Percentiles rank a stretch among this genome's conserved stretches.
Evolutionary conservation across 176 grass and related monocot species (phyloP).

Genomic region (Puya raimondii): DNA sequence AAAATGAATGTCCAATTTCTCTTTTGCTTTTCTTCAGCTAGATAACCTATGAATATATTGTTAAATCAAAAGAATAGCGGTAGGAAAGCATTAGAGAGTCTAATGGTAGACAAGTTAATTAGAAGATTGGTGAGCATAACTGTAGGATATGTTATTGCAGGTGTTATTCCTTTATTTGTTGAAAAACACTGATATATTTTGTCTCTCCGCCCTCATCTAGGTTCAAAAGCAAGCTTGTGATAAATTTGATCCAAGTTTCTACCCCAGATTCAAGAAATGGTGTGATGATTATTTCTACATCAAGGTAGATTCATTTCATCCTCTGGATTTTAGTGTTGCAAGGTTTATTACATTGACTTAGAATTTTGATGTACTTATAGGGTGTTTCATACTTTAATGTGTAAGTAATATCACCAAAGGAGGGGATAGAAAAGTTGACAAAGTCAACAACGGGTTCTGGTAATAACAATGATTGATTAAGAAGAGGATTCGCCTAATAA

Average conservation of each 20-base stretch:
- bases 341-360: background rate
- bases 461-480: background rate
- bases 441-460: background rate
- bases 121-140: background rate
- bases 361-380: too few species aligned
- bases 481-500: background rate
- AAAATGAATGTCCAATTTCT: too few species aligned
- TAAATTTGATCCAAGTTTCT: slow-evolving; percentile 90
- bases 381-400: background rate
- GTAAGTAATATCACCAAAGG: too few species aligned
- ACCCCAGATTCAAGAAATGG: slow-evolving; percentile 99
- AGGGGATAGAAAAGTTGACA: too few species aligned
- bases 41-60: too few species aligned
- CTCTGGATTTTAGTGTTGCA: background rate
- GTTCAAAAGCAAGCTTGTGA: slow-evolving; percentile 92
- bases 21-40: too few species aligned
- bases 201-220: slow-evolving; percentile 31
- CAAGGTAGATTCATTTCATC: slow-evolving; percentile 47
- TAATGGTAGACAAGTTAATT: too few species aligned
- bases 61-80: too few species aligned
- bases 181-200: background rate
- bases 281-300: slow-evolving; percentile 99
- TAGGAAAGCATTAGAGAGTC: too few species aligned
- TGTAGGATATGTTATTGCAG: background rate
- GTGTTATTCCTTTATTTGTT: background rate